Conservation (phyloP, 257 asterid species). For the Pogostemon cablin region DNA sequence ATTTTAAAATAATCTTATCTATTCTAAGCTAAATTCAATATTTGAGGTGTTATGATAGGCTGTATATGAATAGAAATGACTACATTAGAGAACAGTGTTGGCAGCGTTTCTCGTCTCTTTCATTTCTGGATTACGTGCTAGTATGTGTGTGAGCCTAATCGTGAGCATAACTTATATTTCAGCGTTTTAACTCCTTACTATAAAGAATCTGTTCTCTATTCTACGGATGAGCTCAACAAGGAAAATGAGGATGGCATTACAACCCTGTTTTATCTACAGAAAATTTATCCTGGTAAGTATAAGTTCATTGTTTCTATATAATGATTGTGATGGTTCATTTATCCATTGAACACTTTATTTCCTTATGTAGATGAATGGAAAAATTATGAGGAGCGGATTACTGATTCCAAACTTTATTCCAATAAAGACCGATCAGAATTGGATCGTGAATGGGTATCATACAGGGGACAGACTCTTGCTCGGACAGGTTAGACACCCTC, state of each 20-base stretch:
- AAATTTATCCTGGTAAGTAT: conserved; percentile 89
- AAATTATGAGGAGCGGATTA: conserved; percentile 72
- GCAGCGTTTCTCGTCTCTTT: background rate
- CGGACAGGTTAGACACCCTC: conserved; percentile 71
- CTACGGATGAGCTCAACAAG: conserved; percentile 81
- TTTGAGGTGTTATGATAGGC: background rate
- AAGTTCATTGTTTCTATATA: conserved; percentile 27
- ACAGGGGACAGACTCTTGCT: conserved; percentile 97
- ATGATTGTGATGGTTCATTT: conserved; percentile 20
- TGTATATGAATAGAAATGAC: conserved; percentile 10
- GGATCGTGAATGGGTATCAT: conserved; percentile 92
- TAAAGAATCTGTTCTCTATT: conserved; percentile 87
- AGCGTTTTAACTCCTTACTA: conserved; percentile 96
- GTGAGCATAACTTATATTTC: conserved; percentile 34
- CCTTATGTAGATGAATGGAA: conserved; percentile 77
- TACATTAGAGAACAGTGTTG: background rate
- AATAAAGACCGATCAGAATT: conserved; percentile 60
- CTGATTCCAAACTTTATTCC: conserved; percentile 51
- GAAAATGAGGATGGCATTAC: conserved; percentile 97
- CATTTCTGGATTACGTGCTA: background rate
- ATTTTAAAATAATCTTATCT: background rate
- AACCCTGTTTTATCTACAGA: conserved; percentile 87
- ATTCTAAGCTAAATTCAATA: conserved; percentile 4
- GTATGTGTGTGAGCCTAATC: background rate
- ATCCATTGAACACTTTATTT: conserved; percentile 13